Percentiles rank a stretch among this genome's conserved stretches.
These are phyloP conservation scores for Heliocybe sulcata DNA, from an alignment of 1,284 basidiomycete genomes.

Conservation along the genomic window DNA sequence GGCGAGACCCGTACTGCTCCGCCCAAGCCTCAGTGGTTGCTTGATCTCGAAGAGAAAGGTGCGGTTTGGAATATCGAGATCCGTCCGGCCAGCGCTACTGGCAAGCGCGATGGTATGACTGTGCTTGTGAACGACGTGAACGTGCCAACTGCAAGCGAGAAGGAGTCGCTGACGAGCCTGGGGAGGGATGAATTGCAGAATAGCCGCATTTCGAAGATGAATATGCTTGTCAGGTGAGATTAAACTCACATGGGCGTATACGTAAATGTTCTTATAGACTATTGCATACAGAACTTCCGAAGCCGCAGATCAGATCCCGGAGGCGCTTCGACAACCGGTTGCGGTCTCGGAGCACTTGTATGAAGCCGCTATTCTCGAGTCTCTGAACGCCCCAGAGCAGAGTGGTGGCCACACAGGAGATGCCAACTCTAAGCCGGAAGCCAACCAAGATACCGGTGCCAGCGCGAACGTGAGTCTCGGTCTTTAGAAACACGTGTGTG, in stretches of 20 bases:
- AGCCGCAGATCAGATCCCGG: slow-evolving; percentile 48
- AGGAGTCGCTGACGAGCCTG: slow-evolving; percentile 59
- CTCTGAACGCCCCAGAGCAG: slow-evolving; percentile 17
- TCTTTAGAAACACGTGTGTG: neutral
- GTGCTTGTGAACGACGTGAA: slow-evolving; percentile 49
- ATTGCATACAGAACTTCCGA: slow-evolving; percentile 24
- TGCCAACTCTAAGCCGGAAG: slow-evolving; percentile 16
- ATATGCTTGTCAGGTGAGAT: slow-evolving; percentile 54
- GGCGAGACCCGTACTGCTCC: slow-evolving; percentile 59
- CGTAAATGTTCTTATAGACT: slow-evolving; percentile 3
- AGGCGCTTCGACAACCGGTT: slow-evolving; percentile 53
- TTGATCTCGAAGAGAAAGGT: slow-evolving; percentile 61
- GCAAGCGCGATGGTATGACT: slow-evolving; percentile 17
- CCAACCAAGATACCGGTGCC: slow-evolving; percentile 16
- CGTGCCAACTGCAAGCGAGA: slow-evolving; percentile 62
- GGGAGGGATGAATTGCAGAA: slow-evolving; percentile 71
- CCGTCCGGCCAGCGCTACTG: slow-evolving; percentile 26
- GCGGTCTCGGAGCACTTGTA: slow-evolving; percentile 55
- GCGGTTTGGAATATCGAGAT: slow-evolving; percentile 59
- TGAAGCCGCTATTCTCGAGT: slow-evolving; percentile 27
- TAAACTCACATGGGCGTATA: neutral
- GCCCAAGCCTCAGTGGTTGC: slow-evolving; percentile 69
- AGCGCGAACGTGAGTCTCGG: slow-evolving; percentile 16
- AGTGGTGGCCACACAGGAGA: slow-evolving; percentile 25
- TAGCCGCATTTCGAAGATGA: slow-evolving; percentile 54